Conservation (phyloP, 805 yeast genomes). For the Lachancea dasiensis region DNA sequence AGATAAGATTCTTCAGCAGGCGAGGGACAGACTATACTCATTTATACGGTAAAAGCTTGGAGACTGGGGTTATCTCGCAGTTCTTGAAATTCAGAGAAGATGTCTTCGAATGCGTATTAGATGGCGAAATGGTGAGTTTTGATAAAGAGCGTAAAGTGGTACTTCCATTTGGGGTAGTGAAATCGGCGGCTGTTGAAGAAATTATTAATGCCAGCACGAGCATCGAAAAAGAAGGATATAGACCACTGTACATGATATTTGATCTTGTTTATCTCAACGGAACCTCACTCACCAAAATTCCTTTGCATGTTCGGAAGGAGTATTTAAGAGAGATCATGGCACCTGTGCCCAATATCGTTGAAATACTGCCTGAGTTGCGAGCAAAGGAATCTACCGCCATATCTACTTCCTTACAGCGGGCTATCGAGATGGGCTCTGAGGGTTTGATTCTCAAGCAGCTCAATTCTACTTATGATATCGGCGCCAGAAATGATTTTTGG, state of each 20-base stretch:
- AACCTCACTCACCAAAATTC: slow-evolving; percentile 45
- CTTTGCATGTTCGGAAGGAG: slow-evolving; percentile 51
- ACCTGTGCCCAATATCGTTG: slow-evolving; percentile 42
- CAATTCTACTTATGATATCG: slow-evolving; percentile 51
- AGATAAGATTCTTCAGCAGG: slow-evolving; percentile 43
- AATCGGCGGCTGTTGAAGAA: slow-evolving; percentile 58
- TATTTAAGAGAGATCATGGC: slow-evolving; percentile 42
- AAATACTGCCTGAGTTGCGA: slow-evolving; percentile 38
- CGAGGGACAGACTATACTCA: slow-evolving; percentile 67
- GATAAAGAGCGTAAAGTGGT: slow-evolving; percentile 52
- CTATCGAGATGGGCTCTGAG: slow-evolving; percentile 62
- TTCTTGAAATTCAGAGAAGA: slow-evolving; percentile 37
- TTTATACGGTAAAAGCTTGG: slow-evolving; percentile 53
- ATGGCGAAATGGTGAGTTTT: slow-evolving; percentile 93
- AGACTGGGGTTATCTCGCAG: slow-evolving; percentile 50
- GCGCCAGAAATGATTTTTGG: slow-evolving; percentile 65
- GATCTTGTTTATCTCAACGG: slow-evolving; percentile 74
- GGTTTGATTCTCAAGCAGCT: slow-evolving; percentile 76
- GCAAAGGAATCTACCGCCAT: slow-evolving; percentile 49
- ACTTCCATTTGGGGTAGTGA: slow-evolving; percentile 77
- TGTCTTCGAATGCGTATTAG: slow-evolving; percentile 45
- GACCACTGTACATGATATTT: slow-evolving; percentile 59
- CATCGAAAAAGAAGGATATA: slow-evolving; percentile 32
- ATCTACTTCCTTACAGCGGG: slow-evolving; percentile 46
- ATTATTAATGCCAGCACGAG: slow-evolving; percentile 38